These are phyloP conservation scores for Claviceps paspali DNA, from an alignment of 2,329 filamentous ascomycete genomes.

Conservation along the genomic window DNA sequence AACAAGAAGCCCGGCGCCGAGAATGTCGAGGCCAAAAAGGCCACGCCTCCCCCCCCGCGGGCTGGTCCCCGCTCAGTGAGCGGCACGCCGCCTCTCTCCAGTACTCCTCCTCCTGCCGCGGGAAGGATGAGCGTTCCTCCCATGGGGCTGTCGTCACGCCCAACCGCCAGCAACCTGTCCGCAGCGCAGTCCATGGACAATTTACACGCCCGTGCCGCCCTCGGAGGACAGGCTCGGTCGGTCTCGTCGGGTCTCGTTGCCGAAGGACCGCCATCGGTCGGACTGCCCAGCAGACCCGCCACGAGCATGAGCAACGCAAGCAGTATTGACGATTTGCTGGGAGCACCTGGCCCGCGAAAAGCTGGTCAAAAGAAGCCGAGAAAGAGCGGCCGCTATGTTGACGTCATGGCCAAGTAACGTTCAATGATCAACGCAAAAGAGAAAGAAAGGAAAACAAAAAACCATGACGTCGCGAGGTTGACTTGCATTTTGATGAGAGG, in stretches of 20 bases:
- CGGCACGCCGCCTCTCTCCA: constrained; percentile 33
- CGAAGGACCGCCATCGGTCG: constrained; percentile 21
- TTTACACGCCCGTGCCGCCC: constrained; percentile 21
- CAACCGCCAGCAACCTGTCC: background rate
- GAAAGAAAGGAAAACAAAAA: background rate
- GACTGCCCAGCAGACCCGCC: constrained; percentile 52
- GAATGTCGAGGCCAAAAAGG: constrained; percentile 39
- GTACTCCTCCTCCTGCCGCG: constrained; percentile 18
- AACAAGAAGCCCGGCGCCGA: constrained; percentile 80
- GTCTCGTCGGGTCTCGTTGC: constrained; percentile 28
- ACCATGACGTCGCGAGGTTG: no score
- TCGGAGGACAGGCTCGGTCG: constrained; percentile 29
- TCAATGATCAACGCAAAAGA: no score
- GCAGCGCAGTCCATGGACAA: constrained; percentile 9
- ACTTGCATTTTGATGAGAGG: no score
- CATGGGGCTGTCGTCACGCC: constrained; percentile 13
- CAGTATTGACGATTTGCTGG: constrained; percentile 85
- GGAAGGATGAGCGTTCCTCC: constrained; percentile 18
- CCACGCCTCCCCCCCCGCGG: constrained; percentile 68
- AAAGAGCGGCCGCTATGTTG: constrained; percentile 80
- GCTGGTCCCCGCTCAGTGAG: constrained; percentile 37
- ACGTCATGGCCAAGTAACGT: constrained; percentile 85
- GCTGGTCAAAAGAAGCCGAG: constrained; percentile 51
- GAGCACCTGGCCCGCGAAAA: constrained; percentile 56
- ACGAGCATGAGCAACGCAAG: constrained; percentile 85